Conservation (phyloP, 2,329 filamentous ascomycete species). For the Chaetomium sp. region DNA sequence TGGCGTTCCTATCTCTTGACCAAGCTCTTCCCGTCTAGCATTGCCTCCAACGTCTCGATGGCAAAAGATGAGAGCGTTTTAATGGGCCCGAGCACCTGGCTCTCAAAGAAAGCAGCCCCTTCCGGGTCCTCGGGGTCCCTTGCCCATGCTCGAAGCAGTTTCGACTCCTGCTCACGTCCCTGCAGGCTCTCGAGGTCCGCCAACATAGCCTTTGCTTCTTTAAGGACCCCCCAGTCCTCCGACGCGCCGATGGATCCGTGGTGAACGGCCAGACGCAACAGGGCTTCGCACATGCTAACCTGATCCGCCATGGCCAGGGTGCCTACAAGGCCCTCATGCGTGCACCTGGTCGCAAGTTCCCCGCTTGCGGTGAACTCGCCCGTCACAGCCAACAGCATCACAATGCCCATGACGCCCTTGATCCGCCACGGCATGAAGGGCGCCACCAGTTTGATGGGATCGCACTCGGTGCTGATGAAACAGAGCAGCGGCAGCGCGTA, state of each 20-base stretch:
- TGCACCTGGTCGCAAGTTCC: slow-evolving; percentile 35
- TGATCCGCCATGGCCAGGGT: slow-evolving; percentile 52
- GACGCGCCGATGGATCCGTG: slow-evolving; percentile 48
- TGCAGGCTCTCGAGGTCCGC: slow-evolving; percentile 51
- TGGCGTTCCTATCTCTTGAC: slow-evolving; percentile 15
- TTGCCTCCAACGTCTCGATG: slow-evolving; percentile 45
- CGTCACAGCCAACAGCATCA: slow-evolving; percentile 55
- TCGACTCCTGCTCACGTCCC: slow-evolving; percentile 50
- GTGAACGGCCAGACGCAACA: slow-evolving; percentile 52
- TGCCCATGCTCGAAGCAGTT: slow-evolving; percentile 49
- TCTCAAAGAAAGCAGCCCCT: slow-evolving; percentile 52
- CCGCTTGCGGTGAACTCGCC: slow-evolving; percentile 44
- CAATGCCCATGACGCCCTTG: slow-evolving; percentile 54
- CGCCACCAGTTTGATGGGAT: slow-evolving; percentile 53
- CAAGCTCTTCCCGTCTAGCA: slow-evolving; percentile 39
- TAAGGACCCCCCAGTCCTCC: slow-evolving; percentile 50
- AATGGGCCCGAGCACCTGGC: slow-evolving; percentile 52
- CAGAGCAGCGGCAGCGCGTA: slow-evolving; percentile 51
- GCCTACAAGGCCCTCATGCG: slow-evolving; percentile 36
- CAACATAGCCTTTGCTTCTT: slow-evolving; percentile 51
- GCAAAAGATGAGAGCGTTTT: slow-evolving; percentile 51
- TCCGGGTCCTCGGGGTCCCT: slow-evolving; percentile 45
- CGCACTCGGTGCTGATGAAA: slow-evolving; percentile 50
- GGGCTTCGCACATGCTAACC: slow-evolving; percentile 55
- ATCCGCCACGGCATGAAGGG: slow-evolving; percentile 55